Evolutionary conservation across 495 filamentous ascomycete genomes (phyloP).

Genomic region (Immersiella caudata): DNA sequence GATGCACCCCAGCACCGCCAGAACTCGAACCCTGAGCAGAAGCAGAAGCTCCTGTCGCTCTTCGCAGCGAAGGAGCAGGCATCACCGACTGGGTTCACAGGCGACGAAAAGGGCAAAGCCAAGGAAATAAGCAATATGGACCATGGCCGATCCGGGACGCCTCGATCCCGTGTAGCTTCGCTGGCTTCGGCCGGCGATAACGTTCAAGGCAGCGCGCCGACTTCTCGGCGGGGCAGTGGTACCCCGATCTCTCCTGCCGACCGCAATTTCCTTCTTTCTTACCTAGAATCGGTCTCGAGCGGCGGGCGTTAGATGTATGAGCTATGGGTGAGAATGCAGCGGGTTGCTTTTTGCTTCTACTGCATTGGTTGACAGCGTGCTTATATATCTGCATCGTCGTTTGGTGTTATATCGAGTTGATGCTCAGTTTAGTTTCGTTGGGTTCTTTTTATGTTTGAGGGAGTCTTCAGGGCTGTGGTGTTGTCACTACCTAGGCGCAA

Average conservation of each 20-base stretch:
- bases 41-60: constrained; percentile 67
- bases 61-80: constrained; percentile 60
- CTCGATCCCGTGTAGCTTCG: constrained; percentile 45
- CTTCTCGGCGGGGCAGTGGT: constrained; percentile 49
- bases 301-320: constrained; percentile 21
- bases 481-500: not conserved
- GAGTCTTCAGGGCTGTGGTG: not conserved
- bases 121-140: constrained; percentile 41
- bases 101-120: constrained; percentile 52
- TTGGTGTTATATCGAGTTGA: constrained; percentile 16
- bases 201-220: constrained; percentile 32
- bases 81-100: constrained; percentile 38
- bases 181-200: constrained; percentile 36
- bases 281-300: constrained; percentile 56
- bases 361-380: constrained; percentile 9
- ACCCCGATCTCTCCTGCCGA: constrained; percentile 67
- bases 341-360: constrained; percentile 3
- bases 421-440: not conserved
- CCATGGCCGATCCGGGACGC: constrained; percentile 40
- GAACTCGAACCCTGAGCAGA: constrained; percentile 60
- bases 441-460: not conserved
- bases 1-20: constrained; percentile 25
- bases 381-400: constrained; percentile 14
- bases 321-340: not conserved
- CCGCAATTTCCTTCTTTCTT: constrained; percentile 77